Conservation (phyloP, 1,284 basidiomycete species). For the Earliella scabrosa region DNA sequence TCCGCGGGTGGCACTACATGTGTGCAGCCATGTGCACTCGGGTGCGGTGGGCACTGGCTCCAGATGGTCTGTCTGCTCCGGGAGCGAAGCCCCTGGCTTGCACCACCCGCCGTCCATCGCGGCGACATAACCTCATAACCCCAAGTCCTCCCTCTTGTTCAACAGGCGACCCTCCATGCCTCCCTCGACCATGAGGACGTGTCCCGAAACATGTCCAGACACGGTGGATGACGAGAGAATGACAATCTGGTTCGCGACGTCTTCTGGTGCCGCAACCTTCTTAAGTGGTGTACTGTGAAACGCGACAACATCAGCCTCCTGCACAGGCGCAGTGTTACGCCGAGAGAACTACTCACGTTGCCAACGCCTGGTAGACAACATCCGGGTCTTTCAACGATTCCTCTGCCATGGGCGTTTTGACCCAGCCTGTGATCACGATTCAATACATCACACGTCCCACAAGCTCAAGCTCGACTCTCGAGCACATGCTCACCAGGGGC, state of each 20-base stretch:
- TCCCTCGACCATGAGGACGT: conserved; percentile 73
- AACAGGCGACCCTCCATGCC: conserved; percentile 75
- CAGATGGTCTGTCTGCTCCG: neutral
- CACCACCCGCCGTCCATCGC: neutral
- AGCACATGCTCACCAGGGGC: conserved; percentile 45
- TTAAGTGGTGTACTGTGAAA: conserved; percentile 64
- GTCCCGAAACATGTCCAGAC: conserved; percentile 75
- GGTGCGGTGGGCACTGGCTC: too few relatives aligned
- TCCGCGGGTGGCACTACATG: too few relatives aligned
- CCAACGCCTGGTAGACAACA: conserved; percentile 58
- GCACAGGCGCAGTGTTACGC: neutral
- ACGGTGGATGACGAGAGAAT: conserved; percentile 63
- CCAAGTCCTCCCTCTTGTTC: conserved; percentile 45
- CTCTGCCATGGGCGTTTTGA: conserved; percentile 63
- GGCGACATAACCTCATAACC: conserved; percentile 2
- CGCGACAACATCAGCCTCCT: too few relatives aligned
- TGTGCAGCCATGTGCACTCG: too few relatives aligned
- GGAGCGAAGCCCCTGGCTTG: too few relatives aligned
- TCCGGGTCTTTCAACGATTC: conserved; percentile 48
- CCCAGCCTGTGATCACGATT: conserved; percentile 53
- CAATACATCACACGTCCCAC: neutral
- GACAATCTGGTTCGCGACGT: conserved; percentile 70
- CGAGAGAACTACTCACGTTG: conserved; percentile 52
- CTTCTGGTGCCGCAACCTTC: conserved; percentile 66
- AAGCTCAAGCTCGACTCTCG: too few relatives aligned